Conservation (phyloP, 2,329 filamentous ascomycete genomes). For the Dactylellina sp. region DNA sequence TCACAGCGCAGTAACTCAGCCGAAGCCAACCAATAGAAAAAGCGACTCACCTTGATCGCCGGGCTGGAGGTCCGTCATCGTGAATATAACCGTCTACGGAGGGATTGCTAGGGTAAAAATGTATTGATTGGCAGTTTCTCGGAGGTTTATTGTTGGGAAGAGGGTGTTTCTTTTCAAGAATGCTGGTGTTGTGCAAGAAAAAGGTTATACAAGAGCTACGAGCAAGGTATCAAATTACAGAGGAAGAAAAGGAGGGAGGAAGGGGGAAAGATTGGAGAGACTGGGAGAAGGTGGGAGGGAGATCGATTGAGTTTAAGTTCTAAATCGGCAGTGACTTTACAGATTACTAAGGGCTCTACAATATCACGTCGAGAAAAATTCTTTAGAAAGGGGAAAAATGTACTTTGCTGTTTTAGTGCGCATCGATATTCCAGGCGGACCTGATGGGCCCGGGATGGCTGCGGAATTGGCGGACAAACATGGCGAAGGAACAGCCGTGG, state of each 20-base stretch:
- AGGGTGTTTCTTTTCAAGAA: background rate
- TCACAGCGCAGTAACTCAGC: background rate
- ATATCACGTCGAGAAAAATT: too few species aligned
- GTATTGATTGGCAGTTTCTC: slow-evolving; percentile 7
- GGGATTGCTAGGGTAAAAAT: background rate
- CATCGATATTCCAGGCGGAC: too few species aligned
- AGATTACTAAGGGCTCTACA: slow-evolving; percentile 1
- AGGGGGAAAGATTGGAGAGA: background rate
- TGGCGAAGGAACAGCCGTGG: too few species aligned
- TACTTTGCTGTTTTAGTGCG: too few species aligned
- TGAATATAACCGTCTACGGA: background rate
- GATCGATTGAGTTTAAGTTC: slow-evolving; percentile 9
- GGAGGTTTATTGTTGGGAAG: slow-evolving; percentile 21
- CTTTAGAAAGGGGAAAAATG: too few species aligned
- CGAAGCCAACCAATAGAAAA: slow-evolving; percentile 17
- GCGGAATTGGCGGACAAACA: background rate
- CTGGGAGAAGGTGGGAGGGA: background rate
- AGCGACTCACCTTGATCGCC: slow-evolving; percentile 44
- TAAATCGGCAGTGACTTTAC: background rate
- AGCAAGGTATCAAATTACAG: background rate
- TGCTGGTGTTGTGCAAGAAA: slow-evolving; percentile 40
- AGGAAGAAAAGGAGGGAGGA: background rate
- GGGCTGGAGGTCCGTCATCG: slow-evolving; percentile 40
- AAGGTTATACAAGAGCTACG: slow-evolving; percentile 19
- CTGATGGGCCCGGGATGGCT: background rate